Evolutionary conservation across 2,329 filamentous ascomycete species (phyloP).

Genomic region (Colletotrichum liriopes): DNA sequence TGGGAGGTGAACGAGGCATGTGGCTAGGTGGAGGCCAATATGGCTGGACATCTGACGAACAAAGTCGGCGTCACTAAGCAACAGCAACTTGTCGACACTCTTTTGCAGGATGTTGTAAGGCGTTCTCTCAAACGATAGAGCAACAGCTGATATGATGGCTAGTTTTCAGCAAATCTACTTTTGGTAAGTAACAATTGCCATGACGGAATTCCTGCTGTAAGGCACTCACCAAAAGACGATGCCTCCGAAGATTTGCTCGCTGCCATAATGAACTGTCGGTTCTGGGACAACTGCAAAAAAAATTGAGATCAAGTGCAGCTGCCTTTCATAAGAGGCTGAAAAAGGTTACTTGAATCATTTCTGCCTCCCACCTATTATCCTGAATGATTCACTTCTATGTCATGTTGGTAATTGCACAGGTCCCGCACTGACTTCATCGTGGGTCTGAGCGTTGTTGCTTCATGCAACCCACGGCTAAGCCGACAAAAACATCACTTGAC

Average conservation of each 20-base stretch:
- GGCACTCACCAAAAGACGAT: background rate
- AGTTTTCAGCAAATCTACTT: no score
- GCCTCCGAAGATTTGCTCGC: no score
- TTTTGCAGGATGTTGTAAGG: background rate
- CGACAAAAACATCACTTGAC: background rate
- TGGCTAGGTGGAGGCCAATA: background rate
- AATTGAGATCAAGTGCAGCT: background rate
- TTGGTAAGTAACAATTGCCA: background rate
- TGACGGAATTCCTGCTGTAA: background rate
- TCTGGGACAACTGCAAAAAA: background rate
- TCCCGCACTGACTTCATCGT: conserved; percentile 9
- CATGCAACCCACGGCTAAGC: background rate
- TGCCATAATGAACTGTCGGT: background rate
- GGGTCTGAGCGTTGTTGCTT: conserved; percentile 10
- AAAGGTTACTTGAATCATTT: background rate
- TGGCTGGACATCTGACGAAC: no score
- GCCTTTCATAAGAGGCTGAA: background rate
- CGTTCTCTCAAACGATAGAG: background rate
- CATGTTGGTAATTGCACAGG: background rate
- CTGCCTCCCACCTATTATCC: background rate
- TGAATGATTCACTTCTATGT: background rate
- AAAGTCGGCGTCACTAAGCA: background rate
- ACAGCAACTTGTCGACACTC: background rate
- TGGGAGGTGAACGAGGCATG: background rate
- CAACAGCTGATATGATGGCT: background rate